Evolutionary conservation across 768 basidiomycete species (phyloP).

Genomic region (Hypholoma fasciculare): DNA sequence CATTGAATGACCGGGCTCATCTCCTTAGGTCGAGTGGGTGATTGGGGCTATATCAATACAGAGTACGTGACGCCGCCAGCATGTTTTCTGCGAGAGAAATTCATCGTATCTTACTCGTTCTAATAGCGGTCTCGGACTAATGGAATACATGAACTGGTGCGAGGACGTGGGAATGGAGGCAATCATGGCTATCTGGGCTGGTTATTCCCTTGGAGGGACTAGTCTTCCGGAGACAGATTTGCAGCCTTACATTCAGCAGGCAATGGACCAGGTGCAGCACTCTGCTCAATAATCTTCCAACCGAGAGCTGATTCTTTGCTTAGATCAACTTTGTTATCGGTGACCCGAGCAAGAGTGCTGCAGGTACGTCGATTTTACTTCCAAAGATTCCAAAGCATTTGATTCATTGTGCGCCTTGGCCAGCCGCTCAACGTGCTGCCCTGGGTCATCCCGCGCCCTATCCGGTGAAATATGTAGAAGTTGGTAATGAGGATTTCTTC

Average conservation of each 20-base stretch:
- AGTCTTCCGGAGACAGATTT: slow-evolving; percentile 45
- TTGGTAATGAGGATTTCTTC: slow-evolving; percentile 22
- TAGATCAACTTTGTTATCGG: slow-evolving; percentile 66
- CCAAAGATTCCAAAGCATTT: background rate
- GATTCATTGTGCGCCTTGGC: background rate
- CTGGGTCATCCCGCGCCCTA: slow-evolving; percentile 15
- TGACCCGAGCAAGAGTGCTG: slow-evolving; percentile 41
- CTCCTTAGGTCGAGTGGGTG: slow-evolving; percentile 46
- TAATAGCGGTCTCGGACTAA: slow-evolving; percentile 51
- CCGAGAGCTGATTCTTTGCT: background rate
- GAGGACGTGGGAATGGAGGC: slow-evolving; percentile 62
- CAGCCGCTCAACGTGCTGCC: slow-evolving; percentile 16
- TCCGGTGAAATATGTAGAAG: slow-evolving; percentile 17
- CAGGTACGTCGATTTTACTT: slow-evolving; percentile 24
- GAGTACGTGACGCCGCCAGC: slow-evolving; percentile 37
- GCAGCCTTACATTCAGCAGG: slow-evolving; percentile 54
- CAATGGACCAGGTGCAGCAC: slow-evolving; percentile 48
- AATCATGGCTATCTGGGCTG: slow-evolving; percentile 67
- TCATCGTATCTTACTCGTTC: background rate
- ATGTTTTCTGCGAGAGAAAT: background rate
- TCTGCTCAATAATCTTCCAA: background rate
- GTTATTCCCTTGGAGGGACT: slow-evolving; percentile 51
- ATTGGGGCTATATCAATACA: slow-evolving; percentile 64
- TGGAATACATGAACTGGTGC: slow-evolving; percentile 58
- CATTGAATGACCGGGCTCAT: background rate